Base-by-base conservation (phyloP, 345 rosid species). In the Camelina sativa region DNA sequence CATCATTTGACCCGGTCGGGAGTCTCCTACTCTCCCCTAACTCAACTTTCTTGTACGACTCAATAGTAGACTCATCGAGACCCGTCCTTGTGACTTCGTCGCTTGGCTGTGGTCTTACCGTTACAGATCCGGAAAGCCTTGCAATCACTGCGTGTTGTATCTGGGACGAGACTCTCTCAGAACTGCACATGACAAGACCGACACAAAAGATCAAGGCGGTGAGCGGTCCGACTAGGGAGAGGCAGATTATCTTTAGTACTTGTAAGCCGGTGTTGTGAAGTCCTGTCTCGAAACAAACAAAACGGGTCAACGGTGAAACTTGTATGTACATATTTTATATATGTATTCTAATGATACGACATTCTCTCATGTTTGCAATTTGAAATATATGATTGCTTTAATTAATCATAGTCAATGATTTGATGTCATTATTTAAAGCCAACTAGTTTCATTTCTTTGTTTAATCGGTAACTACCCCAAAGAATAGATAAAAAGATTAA, bases 1-100 rank as follows among this genome's bases (percentile, higher is more conserved):
- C 72, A 58, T 78, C 82, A 54, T 84, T 87, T 3, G 79, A 85
- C 17, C 90, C 87, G 65, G 80, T 55, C 0, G 93, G 90, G 4
- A 90, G 71, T 23, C 91, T 73, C 79, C 76, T 81, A 75, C 96
- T 87, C 52, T 87, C 96, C 2, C 89, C 96, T 0, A 88, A 72
- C 37, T 84, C 93, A 47, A 91, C 59, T 80, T 87, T 88, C 43
- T 85, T 71, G 72, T 83, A 93, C 1, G 97, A 89, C 75, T 85
- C 88, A 23, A 86, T 91, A 12, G 87, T 86, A 63, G 87, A 82
- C 30, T 86, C 91, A 28, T 89, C 93, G 46, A 91, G 76, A 15
- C 98, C 96, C 22, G 65, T 71, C 22, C 43, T 59, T 10, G 46
- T 16, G 32, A 82, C 84, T 32, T 81, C 54, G 0, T 76, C 54